phyloP scores from a whole-genome alignment of 352 stramenopile genomes.

The Phytophthora meadii region DNA sequence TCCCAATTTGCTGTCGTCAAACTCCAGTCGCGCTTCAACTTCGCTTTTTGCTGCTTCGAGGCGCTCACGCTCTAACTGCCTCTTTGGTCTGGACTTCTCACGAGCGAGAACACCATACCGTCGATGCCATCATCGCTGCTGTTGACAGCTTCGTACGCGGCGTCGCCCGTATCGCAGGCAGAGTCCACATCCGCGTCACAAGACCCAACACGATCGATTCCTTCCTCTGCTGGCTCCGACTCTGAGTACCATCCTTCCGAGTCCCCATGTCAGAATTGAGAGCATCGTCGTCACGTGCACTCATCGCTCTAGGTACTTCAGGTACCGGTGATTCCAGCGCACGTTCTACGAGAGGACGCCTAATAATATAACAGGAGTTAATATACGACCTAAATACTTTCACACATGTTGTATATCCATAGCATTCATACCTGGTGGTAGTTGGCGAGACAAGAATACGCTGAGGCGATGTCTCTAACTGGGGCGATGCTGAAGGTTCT shows the following conservation, averaged over 20 bases:
- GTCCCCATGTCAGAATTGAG: not conserved
- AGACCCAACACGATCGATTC: not conserved
- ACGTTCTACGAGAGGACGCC: not conserved
- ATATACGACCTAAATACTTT: not conserved
- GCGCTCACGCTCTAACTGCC: not conserved
- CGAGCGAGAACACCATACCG: not conserved
- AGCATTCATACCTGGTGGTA: too few species aligned
- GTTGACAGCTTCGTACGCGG: not conserved
- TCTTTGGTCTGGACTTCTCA: not conserved
- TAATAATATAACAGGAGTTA: not conserved
- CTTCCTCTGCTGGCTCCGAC: not conserved
- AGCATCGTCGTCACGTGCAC: not conserved
- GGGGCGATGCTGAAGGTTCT: not conserved
- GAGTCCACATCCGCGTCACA: too few species aligned
- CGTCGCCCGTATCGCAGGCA: not conserved
- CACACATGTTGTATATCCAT: too few species aligned
- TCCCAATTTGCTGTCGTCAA: not conserved
- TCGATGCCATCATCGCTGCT: not conserved
- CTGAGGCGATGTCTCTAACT: not conserved
- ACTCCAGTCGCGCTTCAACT: slow-evolving; percentile 1
- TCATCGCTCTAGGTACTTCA: too few species aligned
- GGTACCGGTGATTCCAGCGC: too few species aligned
- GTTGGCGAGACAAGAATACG: not conserved
- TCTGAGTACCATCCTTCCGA: not conserved
- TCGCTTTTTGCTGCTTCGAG: not conserved